Evolutionary conservation across 2,329 filamentous ascomycete species (phyloP).

Genomic region (Epicoccum nigrum): DNA sequence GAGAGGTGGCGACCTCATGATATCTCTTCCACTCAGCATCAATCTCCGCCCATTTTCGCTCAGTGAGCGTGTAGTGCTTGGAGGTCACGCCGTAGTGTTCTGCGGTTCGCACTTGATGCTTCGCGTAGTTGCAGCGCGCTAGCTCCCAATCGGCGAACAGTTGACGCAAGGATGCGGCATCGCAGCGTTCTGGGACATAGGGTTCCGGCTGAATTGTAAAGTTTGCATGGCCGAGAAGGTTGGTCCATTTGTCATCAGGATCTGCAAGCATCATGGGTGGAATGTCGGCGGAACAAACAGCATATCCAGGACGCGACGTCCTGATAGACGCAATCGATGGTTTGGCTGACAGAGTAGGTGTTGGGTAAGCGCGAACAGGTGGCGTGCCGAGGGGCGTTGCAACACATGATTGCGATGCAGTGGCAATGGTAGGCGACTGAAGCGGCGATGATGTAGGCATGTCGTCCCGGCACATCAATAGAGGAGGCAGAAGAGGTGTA

Average conservation of each 20-base stretch:
- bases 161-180: constrained; percentile 65
- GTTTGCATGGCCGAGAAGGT: constrained; percentile 87
- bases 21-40: constrained; percentile 75
- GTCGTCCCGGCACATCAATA: constrained; percentile 66
- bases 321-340: constrained; percentile 79
- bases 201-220: constrained; percentile 86
- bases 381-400: constrained; percentile 57
- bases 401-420: constrained; percentile 55
- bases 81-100: constrained; percentile 92
- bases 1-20: constrained; percentile 67
- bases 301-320: constrained; percentile 49
- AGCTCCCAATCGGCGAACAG: constrained; percentile 81
- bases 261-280: constrained; percentile 71
- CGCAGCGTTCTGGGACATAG: constrained; percentile 70
- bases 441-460: constrained; percentile 76
- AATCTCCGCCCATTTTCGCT: constrained; percentile 85
- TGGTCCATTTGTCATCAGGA: constrained; percentile 81
- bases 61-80: constrained; percentile 83
- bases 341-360: constrained; percentile 77
- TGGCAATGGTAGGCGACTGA: constrained; percentile 78
- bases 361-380: constrained; percentile 58
- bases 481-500: constrained; percentile 83
- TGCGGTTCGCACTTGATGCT: constrained; percentile 83
- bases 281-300: constrained; percentile 61
- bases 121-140: constrained; percentile 84